Evolutionary conservation across 75 land plant genomes (phyloP).

Genomic region (Picea glauca): DNA sequence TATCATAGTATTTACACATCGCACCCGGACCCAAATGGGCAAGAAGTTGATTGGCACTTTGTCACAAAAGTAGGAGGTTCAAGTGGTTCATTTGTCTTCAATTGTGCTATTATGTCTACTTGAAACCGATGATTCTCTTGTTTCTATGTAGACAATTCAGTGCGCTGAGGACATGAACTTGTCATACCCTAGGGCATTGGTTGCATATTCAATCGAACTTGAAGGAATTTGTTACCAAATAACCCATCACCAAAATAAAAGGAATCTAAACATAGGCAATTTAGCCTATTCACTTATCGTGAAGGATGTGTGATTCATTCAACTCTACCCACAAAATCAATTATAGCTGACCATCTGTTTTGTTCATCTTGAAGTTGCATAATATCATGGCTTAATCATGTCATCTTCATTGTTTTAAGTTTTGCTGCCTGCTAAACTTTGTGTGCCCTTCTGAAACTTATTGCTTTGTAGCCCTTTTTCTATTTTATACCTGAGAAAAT

Average conservation of each 20-base stretch:
- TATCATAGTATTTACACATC: neutral
- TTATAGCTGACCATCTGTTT: neutral
- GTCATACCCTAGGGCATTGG: neutral
- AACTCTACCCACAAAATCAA: neutral
- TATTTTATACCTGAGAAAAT: neutral
- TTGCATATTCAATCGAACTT: neutral
- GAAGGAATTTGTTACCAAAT: neutral
- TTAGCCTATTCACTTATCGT: neutral
- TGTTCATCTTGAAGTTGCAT: neutral
- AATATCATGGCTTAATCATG: neutral
- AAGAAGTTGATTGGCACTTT: conserved; percentile 4
- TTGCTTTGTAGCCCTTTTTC: neutral
- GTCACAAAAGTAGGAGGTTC: conserved; percentile 1
- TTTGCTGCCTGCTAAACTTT: neutral
- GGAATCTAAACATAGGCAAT: neutral
- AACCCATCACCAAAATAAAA: neutral
- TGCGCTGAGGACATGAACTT: neutral
- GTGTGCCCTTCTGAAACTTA: neutral
- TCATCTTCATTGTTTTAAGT: neutral
- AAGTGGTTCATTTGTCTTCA: conserved; percentile 7
- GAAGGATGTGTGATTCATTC: neutral
- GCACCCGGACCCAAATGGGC: neutral
- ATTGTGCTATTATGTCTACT: conserved; percentile 11
- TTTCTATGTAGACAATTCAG: neutral
- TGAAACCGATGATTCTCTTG: neutral